phyloP scores from a whole-genome alignment of 192 early-diverging fungal species.

The Glomus cerebriforme region DNA sequence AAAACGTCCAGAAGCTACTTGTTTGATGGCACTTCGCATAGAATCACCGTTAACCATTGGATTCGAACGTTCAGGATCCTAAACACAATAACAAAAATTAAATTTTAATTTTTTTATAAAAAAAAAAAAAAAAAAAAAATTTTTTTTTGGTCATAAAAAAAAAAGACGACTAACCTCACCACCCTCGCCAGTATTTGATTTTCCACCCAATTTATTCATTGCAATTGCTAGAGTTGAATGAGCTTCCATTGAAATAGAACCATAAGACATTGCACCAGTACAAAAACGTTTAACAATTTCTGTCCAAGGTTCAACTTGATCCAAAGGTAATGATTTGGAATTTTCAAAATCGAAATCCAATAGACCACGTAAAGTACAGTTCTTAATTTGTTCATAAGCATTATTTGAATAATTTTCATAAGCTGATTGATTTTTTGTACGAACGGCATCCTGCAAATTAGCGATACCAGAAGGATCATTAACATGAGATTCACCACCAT shows the following conservation, averaged over 20 bases:
- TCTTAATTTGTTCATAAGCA: constrained; percentile 79
- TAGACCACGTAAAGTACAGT: constrained; percentile 93
- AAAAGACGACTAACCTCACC: constrained; percentile 76
- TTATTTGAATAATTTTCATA: constrained; percentile 85
- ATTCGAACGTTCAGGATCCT: constrained; percentile 79
- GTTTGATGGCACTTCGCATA: constrained; percentile 95
- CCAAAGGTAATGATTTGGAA: constrained; percentile 75
- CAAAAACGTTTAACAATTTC: constrained; percentile 93
- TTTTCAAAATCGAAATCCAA: constrained; percentile 85
- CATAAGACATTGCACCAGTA: constrained; percentile 99
- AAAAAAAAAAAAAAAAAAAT: background rate
- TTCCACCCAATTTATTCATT: constrained; percentile 96
- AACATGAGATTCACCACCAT: constrained; percentile 89
- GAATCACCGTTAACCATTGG: constrained; percentile 72
- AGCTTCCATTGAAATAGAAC: constrained; percentile 93
- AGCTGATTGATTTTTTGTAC: constrained; percentile 83
- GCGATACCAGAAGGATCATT: constrained; percentile 88
- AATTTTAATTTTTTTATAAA: background rate
- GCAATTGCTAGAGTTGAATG: constrained; percentile 91
- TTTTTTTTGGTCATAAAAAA: too few relatives aligned
- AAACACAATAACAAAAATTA: background rate
- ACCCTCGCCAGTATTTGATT: constrained; percentile 98
- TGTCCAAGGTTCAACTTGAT: constrained; percentile 98
- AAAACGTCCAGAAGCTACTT: constrained; percentile 97
- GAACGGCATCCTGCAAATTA: constrained; percentile 93